Conservation (phyloP, 192 early-diverging fungal species). For the Gamsiella multidivaricata region DNA sequence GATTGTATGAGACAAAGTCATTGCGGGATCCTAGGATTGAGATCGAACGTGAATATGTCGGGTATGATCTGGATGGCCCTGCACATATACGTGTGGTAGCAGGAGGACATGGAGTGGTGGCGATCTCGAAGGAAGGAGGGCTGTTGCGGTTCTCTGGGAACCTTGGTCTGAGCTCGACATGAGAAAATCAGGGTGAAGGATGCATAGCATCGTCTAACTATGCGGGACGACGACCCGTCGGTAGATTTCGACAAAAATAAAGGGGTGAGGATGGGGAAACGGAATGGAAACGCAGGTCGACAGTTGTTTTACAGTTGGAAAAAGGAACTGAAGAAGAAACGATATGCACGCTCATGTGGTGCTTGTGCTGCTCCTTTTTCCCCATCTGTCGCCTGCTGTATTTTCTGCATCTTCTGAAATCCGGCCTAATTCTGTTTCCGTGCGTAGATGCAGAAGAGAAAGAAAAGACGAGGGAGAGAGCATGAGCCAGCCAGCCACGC, state of each 20-base stretch:
- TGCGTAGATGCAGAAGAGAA: background rate
- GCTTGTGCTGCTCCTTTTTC: too few relatives aligned
- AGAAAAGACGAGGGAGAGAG: background rate
- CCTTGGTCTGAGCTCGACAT: conserved; percentile 2
- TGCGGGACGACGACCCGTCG: too few relatives aligned
- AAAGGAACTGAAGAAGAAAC: too few relatives aligned
- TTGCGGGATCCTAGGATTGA: conserved; percentile 11
- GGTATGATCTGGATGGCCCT: conserved; percentile 46
- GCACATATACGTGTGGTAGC: conserved; percentile 26
- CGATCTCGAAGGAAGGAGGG: conserved; percentile 39
- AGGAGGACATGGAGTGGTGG: conserved; percentile 22
- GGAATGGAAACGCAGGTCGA: too few relatives aligned
- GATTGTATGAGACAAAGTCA: conserved; percentile 25
- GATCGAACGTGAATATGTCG: conserved; percentile 40
- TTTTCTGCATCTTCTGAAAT: too few relatives aligned
- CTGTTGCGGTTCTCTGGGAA: conserved; percentile 27
- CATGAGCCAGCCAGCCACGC: conserved; percentile 8
- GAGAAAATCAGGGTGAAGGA: too few relatives aligned
- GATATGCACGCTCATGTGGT: too few relatives aligned
- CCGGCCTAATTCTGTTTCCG: background rate
- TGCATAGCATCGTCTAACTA: too few relatives aligned
- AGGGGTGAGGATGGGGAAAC: too few relatives aligned
- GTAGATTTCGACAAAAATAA: too few relatives aligned
- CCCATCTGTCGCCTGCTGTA: too few relatives aligned
- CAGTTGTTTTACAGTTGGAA: too few relatives aligned